Evolutionary conservation across 1,284 basidiomycete genomes (phyloP), one percentile per base, ranked within the genome.

Genomic region (Ceratobasidium sp.): DNA sequence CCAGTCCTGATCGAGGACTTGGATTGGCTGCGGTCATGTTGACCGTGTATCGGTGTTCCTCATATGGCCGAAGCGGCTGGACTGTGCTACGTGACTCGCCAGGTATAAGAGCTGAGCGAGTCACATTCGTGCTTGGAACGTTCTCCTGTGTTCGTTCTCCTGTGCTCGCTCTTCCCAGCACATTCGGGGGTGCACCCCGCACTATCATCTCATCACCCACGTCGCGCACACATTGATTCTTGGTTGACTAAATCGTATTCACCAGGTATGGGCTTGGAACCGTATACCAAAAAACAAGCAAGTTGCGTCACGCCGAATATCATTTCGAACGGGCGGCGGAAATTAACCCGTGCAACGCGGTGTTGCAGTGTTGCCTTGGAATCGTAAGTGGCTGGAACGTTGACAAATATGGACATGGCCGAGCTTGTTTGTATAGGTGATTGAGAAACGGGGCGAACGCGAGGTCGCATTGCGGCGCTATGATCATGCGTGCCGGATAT

Each of bases 191-290:
- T 58, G 40, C 49, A 10, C 49, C 52, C 45, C 35, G 52, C 69
- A 72, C 43, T 62, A 29, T 38, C 27, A 31, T 15, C 15, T 29
- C 15, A 17, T 13, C 40, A 58, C 47, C 38, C 40, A 29, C 22
- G 40, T 34, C 40, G 40, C 4, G 22, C 43, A n/a, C n/a, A 17
- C 49, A 31, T 34, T 49, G 15, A 57, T 57, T 43, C 47, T 53
- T 67, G 71, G 6, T 49, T 62, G 13, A 62, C 58, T 62, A 49
- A 62, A 62, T 32, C n/a, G 31, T 50, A 43, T 65, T 47, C 32
- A 64, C 60, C 77, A 96, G 93, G 94, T 98, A 97, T 80, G 96
- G 96, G n/a, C 83, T 98, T 74, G 95, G 96, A 67, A 91, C 92
- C 56, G 96, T 94, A 77, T 98, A 96, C 82, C 83, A 95, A 77